Evolutionary conservation across 2,329 filamentous ascomycete genomes (phyloP).

Genomic region (Cadophora sp.): DNA sequence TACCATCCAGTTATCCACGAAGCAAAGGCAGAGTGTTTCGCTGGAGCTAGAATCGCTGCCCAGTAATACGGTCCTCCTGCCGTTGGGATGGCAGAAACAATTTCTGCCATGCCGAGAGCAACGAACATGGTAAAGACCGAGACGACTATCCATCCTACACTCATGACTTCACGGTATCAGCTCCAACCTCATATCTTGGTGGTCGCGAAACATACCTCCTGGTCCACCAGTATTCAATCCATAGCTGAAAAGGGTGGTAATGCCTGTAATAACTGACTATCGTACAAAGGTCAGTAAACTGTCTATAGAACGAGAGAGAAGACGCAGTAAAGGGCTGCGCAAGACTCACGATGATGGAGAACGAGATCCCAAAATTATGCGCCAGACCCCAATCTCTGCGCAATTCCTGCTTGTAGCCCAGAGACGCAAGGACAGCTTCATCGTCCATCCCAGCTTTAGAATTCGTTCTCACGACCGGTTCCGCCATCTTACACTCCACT

Average conservation of each 20-base stretch:
- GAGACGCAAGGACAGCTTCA: slow-evolving; percentile 58
- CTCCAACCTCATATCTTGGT: neutral
- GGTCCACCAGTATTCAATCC: slow-evolving; percentile 62
- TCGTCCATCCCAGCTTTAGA: slow-evolving; percentile 45
- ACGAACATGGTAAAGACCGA: slow-evolving; percentile 62
- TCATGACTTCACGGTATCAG: slow-evolving; percentile 52
- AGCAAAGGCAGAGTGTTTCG: slow-evolving; percentile 51
- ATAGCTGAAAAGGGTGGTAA: slow-evolving; percentile 64
- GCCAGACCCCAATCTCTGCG: slow-evolving; percentile 62
- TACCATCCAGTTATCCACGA: slow-evolving; percentile 56
- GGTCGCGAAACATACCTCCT: slow-evolving; percentile 52
- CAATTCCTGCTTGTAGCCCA: slow-evolving; percentile 67
- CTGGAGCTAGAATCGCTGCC: slow-evolving; percentile 62
- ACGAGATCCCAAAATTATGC: slow-evolving; percentile 68
- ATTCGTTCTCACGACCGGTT: slow-evolving; percentile 1
- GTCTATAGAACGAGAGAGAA: neutral
- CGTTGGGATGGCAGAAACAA: slow-evolving; percentile 64
- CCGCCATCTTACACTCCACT: neutral
- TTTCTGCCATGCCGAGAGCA: slow-evolving; percentile 62
- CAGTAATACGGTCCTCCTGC: slow-evolving; percentile 66
- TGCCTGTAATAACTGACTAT: slow-evolving; percentile 63
- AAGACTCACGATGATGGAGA: slow-evolving; percentile 62
- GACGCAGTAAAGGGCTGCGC: neutral
- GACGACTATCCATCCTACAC: slow-evolving; percentile 60
- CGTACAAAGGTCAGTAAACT: slow-evolving; percentile 11